Conservation (phyloP, 2,329 filamentous ascomycete genomes). For the Cercospora sp. region DNA sequence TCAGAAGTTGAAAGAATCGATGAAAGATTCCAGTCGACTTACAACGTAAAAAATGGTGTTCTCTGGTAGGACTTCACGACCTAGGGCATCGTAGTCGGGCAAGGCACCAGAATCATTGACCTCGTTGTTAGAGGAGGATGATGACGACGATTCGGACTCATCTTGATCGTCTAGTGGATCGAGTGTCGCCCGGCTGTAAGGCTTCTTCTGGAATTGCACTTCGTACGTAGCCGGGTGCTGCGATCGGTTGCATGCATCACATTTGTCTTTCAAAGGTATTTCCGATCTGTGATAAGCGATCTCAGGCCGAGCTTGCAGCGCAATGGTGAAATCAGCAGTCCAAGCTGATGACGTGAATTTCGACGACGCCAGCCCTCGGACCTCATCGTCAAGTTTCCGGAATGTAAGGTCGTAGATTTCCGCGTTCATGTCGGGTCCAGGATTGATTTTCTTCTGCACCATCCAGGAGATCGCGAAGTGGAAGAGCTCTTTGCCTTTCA, state of each 20-base stretch:
- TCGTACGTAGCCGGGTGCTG: conserved; percentile 67
- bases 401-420: conserved; percentile 69
- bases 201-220: conserved; percentile 63
- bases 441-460: conserved; percentile 75
- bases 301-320: conserved; percentile 65
- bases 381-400: conserved; percentile 70
- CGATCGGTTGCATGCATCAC: conserved; percentile 70
- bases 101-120: conserved; percentile 40
- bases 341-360: conserved; percentile 73
- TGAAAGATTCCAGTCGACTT: too few species aligned
- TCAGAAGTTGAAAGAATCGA: too few species aligned
- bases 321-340: conserved; percentile 65
- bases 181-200: conserved; percentile 67
- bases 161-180: conserved; percentile 63
- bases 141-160: conserved; percentile 43
- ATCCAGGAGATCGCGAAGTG: conserved; percentile 76
- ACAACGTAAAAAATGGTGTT: conserved; percentile 47
- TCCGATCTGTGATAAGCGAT: conserved; percentile 49
- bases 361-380: conserved; percentile 65
- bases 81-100: conserved; percentile 52
- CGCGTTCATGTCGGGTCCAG: conserved; percentile 64
- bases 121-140: conserved; percentile 31
- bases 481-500: conserved; percentile 71
- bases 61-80: conserved; percentile 48
- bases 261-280: conserved; percentile 49